phyloP scores from a whole-genome alignment of 441 rosid genomes.

The Erodium texanum region DNA sequence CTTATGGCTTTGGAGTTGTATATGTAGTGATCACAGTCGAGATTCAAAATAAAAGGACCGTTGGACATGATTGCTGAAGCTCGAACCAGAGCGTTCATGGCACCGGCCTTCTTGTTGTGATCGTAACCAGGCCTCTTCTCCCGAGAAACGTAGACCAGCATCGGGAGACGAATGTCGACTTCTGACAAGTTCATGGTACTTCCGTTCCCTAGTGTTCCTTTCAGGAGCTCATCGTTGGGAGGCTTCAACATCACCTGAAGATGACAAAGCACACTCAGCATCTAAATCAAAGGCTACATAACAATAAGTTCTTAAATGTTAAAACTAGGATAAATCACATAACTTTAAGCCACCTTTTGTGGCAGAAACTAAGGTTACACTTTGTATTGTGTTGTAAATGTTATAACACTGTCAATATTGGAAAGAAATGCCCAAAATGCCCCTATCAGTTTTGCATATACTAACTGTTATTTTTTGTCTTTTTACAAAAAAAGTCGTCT shows the following conservation, averaged over 20 bases:
- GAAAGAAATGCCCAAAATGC: too few species aligned
- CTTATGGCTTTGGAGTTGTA: conserved; percentile 68
- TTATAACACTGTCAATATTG: too few species aligned
- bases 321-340: too few species aligned
- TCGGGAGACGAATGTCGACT: conserved; percentile 62
- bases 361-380: too few species aligned
- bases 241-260: conserved; percentile 66
- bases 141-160: conserved; percentile 71
- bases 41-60: conserved; percentile 75
- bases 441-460: too few species aligned
- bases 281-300: not conserved
- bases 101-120: conserved; percentile 87
- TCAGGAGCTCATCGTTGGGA: conserved; percentile 53
- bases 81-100: conserved; percentile 81
- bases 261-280: not conserved
- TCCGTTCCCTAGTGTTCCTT: conserved; percentile 27
- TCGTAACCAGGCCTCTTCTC: conserved; percentile 80
- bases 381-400: too few species aligned
- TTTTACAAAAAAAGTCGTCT: too few species aligned
- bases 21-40: conserved; percentile 81
- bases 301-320: too few species aligned
- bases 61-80: conserved; percentile 84
- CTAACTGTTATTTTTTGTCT: too few species aligned
- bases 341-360: too few species aligned
- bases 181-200: conserved; percentile 50